Conservation (phyloP, 441 rosid species). For the Pelargonium cotyledonis region DNA sequence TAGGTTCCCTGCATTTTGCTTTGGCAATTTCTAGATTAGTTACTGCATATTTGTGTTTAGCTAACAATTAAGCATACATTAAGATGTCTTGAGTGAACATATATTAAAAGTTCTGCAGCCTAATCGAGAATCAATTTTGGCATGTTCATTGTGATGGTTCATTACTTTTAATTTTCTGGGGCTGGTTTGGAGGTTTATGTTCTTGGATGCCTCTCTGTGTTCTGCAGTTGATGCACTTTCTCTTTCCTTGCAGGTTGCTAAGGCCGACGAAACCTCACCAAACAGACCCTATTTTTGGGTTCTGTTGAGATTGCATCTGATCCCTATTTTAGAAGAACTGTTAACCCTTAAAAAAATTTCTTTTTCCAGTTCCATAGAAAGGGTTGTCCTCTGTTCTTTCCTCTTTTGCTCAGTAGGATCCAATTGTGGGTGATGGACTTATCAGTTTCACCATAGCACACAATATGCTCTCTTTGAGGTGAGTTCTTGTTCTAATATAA, state of each 20-base stretch:
- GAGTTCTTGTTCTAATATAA: conserved; percentile 1
- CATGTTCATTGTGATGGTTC: not conserved
- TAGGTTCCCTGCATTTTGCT: not conserved
- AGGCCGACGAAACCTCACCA: not conserved
- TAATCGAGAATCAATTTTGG: not conserved
- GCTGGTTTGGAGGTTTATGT: not conserved
- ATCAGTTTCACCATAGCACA: conserved; percentile 27
- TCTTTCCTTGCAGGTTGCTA: conserved; percentile 1
- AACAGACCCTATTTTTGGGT: not conserved
- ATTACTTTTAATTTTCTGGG: not conserved
- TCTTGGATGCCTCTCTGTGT: not conserved
- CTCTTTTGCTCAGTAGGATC: not conserved
- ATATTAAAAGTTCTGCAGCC: not conserved
- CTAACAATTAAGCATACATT: not conserved
- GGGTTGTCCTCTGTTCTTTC: not conserved
- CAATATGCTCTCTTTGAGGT: conserved; percentile 52
- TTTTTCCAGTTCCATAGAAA: not conserved
- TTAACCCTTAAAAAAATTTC: not conserved
- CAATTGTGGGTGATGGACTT: conserved; percentile 22
- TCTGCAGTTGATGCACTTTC: not conserved
- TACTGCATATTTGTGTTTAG: not conserved
- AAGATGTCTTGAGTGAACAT: not conserved
- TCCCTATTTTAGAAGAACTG: not conserved
- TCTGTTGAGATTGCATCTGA: not conserved
- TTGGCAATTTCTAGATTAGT: not conserved